phyloP scores from a whole-genome alignment of 1,139 yeast species.

The Diutina siamensis region DNA sequence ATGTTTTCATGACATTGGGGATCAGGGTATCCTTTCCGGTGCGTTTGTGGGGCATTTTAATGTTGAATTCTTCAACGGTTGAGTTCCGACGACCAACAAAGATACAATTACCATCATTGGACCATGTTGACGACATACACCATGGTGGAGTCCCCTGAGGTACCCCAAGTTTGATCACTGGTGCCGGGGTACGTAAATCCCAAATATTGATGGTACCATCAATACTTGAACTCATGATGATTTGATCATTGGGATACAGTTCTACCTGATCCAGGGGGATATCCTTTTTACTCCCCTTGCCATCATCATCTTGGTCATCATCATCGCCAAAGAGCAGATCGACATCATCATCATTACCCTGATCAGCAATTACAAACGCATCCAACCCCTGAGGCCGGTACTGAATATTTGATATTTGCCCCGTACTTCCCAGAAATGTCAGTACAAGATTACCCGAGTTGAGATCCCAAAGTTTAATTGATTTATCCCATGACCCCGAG shows the following conservation, averaged over 20 bases:
- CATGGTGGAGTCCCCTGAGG: constrained; percentile 79
- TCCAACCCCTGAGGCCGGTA: constrained; percentile 65
- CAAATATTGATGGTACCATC: constrained; percentile 79
- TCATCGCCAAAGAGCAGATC: constrained; percentile 77
- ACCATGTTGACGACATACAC: constrained; percentile 93
- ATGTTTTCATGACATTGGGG: constrained; percentile 42
- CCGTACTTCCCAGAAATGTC: constrained; percentile 44
- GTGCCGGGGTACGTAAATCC: constrained; percentile 49
- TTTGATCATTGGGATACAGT: constrained; percentile 32
- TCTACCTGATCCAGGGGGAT: constrained; percentile 13
- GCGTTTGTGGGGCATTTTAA: constrained; percentile 42
- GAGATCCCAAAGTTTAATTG: constrained; percentile 75
- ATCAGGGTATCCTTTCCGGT: constrained; percentile 11
- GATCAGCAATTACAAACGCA: constrained; percentile 17
- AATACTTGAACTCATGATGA: constrained; percentile 70
- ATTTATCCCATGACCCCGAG: constrained; percentile 88
- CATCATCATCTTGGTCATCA: constrained; percentile 37
- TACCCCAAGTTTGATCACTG: constrained; percentile 41
- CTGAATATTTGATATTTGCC: constrained; percentile 71
- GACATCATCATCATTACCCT: constrained; percentile 28
- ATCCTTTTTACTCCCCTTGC: constrained; percentile 12
- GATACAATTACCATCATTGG: constrained; percentile 65
- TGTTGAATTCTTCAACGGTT: constrained; percentile 73
- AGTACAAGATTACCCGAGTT: constrained; percentile 51
- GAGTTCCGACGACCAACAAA: constrained; percentile 87